A percentile compares a stretch with the other conserved stretches of the same genome.
These are phyloP conservation scores for Neocallimastix lanati DNA, from an alignment of 192 early-diverging fungal genomes.

Conservation along the genomic window DNA sequence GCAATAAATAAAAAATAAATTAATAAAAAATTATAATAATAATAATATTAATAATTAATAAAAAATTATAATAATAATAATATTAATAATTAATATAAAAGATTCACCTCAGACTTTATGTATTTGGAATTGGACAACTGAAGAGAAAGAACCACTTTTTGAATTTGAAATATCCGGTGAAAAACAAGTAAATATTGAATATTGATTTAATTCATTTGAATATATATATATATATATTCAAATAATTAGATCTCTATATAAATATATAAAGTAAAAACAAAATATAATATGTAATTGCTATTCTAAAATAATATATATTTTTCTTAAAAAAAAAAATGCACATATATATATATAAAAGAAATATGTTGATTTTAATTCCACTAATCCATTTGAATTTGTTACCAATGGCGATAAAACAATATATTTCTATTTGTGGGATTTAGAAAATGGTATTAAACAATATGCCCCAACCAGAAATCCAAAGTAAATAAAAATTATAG, in stretches of 20 bases:
- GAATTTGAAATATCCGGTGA: constrained; percentile 14
- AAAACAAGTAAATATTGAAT: constrained; percentile 25
- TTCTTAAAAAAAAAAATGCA: too few relatives aligned
- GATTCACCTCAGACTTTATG: constrained; percentile 18
- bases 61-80: too few relatives aligned
- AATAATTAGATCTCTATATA: too few relatives aligned
- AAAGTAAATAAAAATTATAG: constrained; percentile 18
- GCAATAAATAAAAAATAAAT: too few relatives aligned
- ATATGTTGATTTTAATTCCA: constrained; percentile 21
- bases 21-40: too few relatives aligned
- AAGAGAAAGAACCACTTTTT: constrained; percentile 14
- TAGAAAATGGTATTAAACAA: constrained; percentile 13
- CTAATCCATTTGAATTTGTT: constrained; percentile 22
- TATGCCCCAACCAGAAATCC: constrained; percentile 15
- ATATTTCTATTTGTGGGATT: constrained; percentile 22
- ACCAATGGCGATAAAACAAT: constrained; percentile 15
- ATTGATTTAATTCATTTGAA: too few relatives aligned
- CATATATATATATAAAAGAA: constrained; percentile 13
- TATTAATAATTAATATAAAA: constrained; percentile 5
- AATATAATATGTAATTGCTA: too few relatives aligned
- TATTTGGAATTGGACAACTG: constrained; percentile 35
- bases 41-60: too few relatives aligned
- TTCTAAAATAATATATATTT: too few relatives aligned
- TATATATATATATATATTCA: too few relatives aligned
- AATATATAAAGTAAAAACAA: too few relatives aligned